A percentile compares a stretch with the other conserved stretches of the same genome.
Conservation (phyloP, 2,329 filamentous ascomycete genomes). For the Dactylellina drechsleri region DNA sequence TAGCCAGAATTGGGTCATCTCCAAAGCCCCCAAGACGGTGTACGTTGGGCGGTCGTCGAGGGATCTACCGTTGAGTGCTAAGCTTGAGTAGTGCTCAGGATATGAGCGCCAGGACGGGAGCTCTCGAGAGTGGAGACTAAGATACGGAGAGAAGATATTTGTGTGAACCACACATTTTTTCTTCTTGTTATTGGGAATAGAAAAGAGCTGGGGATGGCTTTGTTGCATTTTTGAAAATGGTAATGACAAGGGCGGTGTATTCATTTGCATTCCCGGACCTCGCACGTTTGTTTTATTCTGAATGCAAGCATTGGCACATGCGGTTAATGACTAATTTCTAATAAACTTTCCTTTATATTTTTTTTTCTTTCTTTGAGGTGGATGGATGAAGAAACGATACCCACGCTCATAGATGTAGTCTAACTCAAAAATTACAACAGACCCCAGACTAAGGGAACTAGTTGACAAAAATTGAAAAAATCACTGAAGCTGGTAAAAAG, state of each 20-base stretch:
- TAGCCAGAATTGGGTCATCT: conserved; percentile 75
- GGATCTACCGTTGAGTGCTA: conserved; percentile 39
- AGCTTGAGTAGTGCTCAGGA: conserved; percentile 32
- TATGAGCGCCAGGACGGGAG: background rate
- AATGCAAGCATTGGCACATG: background rate
- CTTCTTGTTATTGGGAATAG: no score
- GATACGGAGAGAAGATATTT: background rate
- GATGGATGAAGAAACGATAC: background rate
- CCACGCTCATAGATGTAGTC: background rate
- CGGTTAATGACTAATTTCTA: conserved; percentile 39
- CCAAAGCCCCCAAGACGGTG: conserved; percentile 62
- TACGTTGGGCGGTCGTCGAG: conserved; percentile 50
- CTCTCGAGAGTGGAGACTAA: background rate
- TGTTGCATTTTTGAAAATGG: conserved; percentile 10
- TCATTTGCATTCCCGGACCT: background rate
- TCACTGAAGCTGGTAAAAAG: background rate
- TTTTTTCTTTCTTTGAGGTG: background rate
- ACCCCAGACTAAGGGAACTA: no score
- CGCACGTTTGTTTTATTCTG: conserved; percentile 3
- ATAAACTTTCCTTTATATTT: background rate
- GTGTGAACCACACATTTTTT: no score
- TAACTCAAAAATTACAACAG: background rate
- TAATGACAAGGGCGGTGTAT: background rate
- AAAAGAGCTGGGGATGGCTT: background rate
- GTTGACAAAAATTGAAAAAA: background rate